Conservation (phyloP, 116 monocot genomes). For the Posidonia oceanica region DNA sequence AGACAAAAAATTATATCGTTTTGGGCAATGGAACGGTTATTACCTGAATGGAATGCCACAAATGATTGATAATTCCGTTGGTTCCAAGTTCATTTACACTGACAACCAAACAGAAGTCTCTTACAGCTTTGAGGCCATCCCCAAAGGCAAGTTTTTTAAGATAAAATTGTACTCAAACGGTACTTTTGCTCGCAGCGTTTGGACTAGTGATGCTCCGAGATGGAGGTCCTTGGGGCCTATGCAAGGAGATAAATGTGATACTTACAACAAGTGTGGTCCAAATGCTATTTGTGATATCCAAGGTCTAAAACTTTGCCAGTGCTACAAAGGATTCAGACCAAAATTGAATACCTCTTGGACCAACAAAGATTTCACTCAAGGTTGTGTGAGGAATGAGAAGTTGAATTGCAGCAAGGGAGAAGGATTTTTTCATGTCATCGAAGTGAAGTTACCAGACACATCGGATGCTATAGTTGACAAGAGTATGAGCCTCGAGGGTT, state of each 20-base stretch:
- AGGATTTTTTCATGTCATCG: not conserved
- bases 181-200: not conserved
- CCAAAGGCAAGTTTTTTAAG: not conserved
- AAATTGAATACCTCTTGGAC: not conserved
- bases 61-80: not conserved
- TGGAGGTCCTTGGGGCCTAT: constrained; percentile 3
- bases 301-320: constrained; percentile 5
- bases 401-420: constrained; percentile 14
- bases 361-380: not conserved
- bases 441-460: constrained; percentile 12
- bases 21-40: constrained; percentile 9
- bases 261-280: constrained; percentile 10
- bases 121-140: not conserved
- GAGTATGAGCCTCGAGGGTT: not conserved
- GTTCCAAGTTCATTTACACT: not conserved
- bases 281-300: constrained; percentile 14
- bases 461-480: not conserved
- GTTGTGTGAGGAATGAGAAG: constrained; percentile 12
- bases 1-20: not conserved
- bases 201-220: not conserved
- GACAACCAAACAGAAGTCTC: not conserved
- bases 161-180: constrained; percentile 1
- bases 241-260: not conserved
- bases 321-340: constrained; percentile 14
- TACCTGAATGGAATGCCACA: not conserved